phyloP scores from a whole-genome alignment of 1,139 yeast genomes.

The Kurtzmaniella quercitrusa region DNA sequence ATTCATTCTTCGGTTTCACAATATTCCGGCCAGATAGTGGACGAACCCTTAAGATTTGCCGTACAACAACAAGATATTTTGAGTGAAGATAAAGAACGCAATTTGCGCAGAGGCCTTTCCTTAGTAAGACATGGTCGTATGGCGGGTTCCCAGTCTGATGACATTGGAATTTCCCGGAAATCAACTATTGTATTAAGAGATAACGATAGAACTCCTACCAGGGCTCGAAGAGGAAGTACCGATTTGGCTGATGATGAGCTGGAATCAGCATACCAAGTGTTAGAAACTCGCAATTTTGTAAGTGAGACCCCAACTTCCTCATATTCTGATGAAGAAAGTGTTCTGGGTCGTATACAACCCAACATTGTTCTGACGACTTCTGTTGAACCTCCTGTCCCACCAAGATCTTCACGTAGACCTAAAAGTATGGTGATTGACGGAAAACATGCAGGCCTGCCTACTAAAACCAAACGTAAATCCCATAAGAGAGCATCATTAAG shows the following conservation, averaged over 20 bases:
- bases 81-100: constrained; percentile 2
- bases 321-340: constrained; percentile 5
- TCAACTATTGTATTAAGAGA: constrained; percentile 3
- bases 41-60: constrained; percentile 9
- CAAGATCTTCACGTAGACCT: constrained; percentile 40
- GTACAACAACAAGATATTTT: constrained; percentile 6
- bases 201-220: not conserved
- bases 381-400: constrained; percentile 39
- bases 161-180: not conserved
- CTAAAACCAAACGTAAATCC: constrained; percentile 5
- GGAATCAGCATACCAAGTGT: not conserved
- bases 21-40: constrained; percentile 8
- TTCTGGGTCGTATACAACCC: constrained; percentile 16
- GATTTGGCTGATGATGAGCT: not conserved
- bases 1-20: constrained; percentile 7
- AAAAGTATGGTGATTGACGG: constrained; percentile 23
- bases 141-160: not conserved
- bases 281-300: constrained; percentile 1
- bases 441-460: not conserved
- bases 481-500: constrained; percentile 15
- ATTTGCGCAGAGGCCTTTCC: not conserved
- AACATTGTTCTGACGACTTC: constrained; percentile 31
- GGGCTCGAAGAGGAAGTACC: not conserved
- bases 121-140: not conserved
- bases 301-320: constrained; percentile 6